Base-by-base conservation (phyloP, 1,139 yeast genomes). In the Pichia norvegensis region DNA sequence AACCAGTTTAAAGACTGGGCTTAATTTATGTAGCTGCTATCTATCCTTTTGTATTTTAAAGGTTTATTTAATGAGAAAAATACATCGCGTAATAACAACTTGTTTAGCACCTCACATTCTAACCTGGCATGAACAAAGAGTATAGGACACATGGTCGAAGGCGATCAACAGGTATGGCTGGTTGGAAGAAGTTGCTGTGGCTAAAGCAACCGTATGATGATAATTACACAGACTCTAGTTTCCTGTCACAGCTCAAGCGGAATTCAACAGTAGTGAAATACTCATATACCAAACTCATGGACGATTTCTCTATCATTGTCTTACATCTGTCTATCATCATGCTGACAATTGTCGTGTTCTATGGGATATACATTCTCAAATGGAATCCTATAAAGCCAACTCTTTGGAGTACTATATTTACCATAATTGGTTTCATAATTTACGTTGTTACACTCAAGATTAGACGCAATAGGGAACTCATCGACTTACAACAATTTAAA, bases 1-100 rank as follows among this genome's bases (percentile, higher is more conserved):
- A 90, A 92, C 82, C 84, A 84, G 70, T 92, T 87, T 81, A 88
- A 90, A 76, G 67, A 76, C 62, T 90, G 97, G 97, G 74, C 85
- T 62, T 72, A 55, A 49, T 13, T 40, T 11, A 25, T 25, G 7
- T 25, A 4, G 7, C 13, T 29, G 14, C 10, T 11, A 11, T n/a
- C 16, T 13, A 13, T 8, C 16, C 14, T 6, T 21, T 27, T 25
- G 7, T 8, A 36, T 19, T 16, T 29, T 36, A 7, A 4, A 36
- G 6, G 9, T 19, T 6, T 16, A 17, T 23, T 10, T 20, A 40
- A 13, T 16, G 10, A 22, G n/a, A n/a, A n/a, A n/a, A n/a, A n/a
- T n/a, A n/a, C n/a, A n/a, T n/a, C n/a, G n/a, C n/a, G n/a, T n/a
- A n/a, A n/a, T n/a, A n/a, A n/a, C n/a, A n/a, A n/a, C n/a, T n/a